Conservation (phyloP, 2,329 filamentous ascomycete species). For the Coniochaeta pulveracea region DNA sequence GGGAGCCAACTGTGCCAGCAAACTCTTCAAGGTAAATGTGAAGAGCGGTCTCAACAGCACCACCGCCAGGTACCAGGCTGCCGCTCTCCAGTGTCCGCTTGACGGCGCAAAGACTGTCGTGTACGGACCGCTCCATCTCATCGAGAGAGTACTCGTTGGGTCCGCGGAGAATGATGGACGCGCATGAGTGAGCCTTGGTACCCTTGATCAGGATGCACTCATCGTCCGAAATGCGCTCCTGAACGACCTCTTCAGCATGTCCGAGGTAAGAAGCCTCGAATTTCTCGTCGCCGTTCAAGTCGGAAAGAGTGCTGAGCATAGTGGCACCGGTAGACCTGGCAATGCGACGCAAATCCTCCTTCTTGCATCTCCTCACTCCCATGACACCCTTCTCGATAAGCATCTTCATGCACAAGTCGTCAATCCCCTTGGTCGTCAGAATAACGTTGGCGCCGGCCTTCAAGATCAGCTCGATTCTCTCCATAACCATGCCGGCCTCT, state of each 20-base stretch:
- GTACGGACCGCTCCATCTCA: constrained; percentile 97
- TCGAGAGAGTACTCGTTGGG: constrained; percentile 94
- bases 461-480: constrained; percentile 92
- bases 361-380: constrained; percentile 93
- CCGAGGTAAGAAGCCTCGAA: constrained; percentile 88
- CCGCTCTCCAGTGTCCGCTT: constrained; percentile 96
- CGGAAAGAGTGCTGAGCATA: constrained; percentile 83
- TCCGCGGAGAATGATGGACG: constrained; percentile 90
- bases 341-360: constrained; percentile 93
- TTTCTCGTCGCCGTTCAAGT: constrained; percentile 93
- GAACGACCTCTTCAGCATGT: constrained; percentile 88
- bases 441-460: constrained; percentile 96
- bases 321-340: constrained; percentile 93
- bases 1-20: constrained; percentile 89
- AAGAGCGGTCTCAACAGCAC: constrained; percentile 94
- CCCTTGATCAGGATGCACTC: constrained; percentile 97
- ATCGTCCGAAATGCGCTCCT: constrained; percentile 97
- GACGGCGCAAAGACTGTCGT: constrained; percentile 92
- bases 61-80: constrained; percentile 90
- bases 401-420: constrained; percentile 87
- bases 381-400: constrained; percentile 94
- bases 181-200: constrained; percentile 86
- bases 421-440: constrained; percentile 95
- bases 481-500: constrained; percentile 85
- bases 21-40: constrained; percentile 99